Percentiles rank a stretch among this genome's conserved stretches.
phyloP scores from a whole-genome alignment of 257 asterid genomes.

The Craterostigma plantagineum region DNA sequence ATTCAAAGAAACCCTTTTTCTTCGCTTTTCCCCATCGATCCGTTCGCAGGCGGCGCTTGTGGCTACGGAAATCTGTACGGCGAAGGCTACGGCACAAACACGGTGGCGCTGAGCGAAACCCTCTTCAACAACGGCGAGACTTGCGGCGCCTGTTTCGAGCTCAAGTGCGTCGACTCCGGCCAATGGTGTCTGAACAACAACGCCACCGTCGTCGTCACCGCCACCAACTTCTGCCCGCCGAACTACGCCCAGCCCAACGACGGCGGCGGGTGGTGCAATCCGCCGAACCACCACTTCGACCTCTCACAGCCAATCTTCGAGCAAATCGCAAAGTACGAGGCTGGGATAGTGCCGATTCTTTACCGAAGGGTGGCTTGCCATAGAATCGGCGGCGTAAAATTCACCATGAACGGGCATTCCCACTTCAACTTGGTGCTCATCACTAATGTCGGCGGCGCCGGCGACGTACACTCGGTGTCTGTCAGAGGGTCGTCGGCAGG shows the following conservation, averaged over 20 bases:
- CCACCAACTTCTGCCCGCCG: constrained; percentile 55
- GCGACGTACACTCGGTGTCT: constrained; percentile 33
- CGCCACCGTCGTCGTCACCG: constrained; percentile 31
- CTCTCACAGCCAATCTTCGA: constrained; percentile 38
- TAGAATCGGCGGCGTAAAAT: constrained; percentile 43
- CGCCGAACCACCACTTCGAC: constrained; percentile 46
- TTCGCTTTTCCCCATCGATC: too few species aligned
- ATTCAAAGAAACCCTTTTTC: too few species aligned
- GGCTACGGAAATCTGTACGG: constrained; percentile 36
- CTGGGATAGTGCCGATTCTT: constrained; percentile 12
- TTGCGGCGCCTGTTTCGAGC: constrained; percentile 17
- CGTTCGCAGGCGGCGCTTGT: constrained; percentile 41
- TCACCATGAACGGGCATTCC: constrained; percentile 38
- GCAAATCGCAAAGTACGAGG: constrained; percentile 33
- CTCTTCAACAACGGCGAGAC: constrained; percentile 3
- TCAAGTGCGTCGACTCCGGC: constrained; percentile 22
- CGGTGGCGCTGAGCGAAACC: constrained; percentile 2
- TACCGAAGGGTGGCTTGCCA: constrained; percentile 43
- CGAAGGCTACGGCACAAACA: constrained; percentile 2
- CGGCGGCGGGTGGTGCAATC: constrained; percentile 50
- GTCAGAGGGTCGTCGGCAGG: constrained; percentile 34
- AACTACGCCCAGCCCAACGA: constrained; percentile 3
- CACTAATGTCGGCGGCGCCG: constrained; percentile 42
- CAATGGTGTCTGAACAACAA: constrained; percentile 15
- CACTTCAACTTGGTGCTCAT: constrained; percentile 41